These are phyloP conservation scores for Trametes elegans DNA, from an alignment of 768 basidiomycete genomes.

Conservation along the genomic window DNA sequence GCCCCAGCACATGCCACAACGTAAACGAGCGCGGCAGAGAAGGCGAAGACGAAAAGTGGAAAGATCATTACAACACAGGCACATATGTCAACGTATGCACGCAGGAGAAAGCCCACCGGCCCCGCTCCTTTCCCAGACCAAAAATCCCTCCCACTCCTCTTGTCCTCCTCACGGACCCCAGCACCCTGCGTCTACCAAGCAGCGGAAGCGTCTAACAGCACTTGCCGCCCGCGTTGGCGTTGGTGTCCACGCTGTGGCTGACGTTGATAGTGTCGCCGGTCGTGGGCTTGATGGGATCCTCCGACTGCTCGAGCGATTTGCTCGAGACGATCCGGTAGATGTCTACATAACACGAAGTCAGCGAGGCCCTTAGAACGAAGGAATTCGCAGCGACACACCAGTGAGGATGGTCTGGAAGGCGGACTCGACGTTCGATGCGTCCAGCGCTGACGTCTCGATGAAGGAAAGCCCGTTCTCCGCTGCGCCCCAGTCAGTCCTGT, in stretches of 20 bases:
- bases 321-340: slow-evolving; percentile 97
- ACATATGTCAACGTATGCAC: slow-evolving; percentile 24
- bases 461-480: slow-evolving; percentile 91
- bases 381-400: slow-evolving; percentile 45
- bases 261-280: slow-evolving; percentile 85
- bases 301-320: slow-evolving; percentile 87
- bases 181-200: neutral
- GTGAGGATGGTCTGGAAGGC: slow-evolving; percentile 97
- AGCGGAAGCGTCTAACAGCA: slow-evolving; percentile 54
- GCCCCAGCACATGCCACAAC: neutral
- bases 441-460: slow-evolving; percentile 99
- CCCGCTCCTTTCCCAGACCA: neutral
- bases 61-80: slow-evolving; percentile 21
- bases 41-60: neutral
- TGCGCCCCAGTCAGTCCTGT: slow-evolving; percentile 29
- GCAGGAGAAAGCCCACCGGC: slow-evolving; percentile 1
- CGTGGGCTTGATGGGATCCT: slow-evolving; percentile 76
- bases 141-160: neutral
- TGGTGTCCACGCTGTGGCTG: slow-evolving; percentile 67
- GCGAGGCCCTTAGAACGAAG: no score
- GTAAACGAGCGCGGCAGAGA: neutral
- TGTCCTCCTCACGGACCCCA: neutral
- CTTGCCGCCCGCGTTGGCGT: slow-evolving; percentile 52
- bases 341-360: slow-evolving; percentile 49
- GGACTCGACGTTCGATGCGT: slow-evolving; percentile 96